Evolutionary conservation across 129 eudicot genomes (phyloP), one percentile per base, ranked within the genome.

Genomic region (Flaveria linearis): DNA sequence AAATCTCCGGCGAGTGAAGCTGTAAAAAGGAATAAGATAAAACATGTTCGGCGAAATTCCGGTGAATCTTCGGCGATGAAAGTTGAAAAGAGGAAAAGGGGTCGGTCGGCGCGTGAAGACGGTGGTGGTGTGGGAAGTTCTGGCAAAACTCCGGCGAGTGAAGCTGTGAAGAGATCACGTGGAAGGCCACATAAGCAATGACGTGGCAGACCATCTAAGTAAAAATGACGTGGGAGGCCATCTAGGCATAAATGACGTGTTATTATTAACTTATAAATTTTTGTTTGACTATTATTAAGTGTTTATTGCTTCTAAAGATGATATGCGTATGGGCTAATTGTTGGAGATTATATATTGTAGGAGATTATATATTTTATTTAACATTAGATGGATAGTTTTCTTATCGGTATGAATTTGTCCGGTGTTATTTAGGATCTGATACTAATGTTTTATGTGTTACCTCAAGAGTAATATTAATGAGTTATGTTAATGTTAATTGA

Each of bases 161-260:
- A 75, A 47, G 68, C 20, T 22, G 68, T 22, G 67, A 58, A 15
- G 69, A 43, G 78, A 42, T 8, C 10, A 42, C 60, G 17, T 61
- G 78, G 71, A 16, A 43, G 46, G 47, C 78, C 70, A 36, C 14
- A 3, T 73, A 57, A 73, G 57, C 75, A 4, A 0, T 1, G 2
- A 47, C 39, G 18, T 61, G 43, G 68, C 41, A 61, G 3, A 18
- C 43, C 18, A 62, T 42, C 18, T 28, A 62, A 17, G 68, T 9
- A 15, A 28, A 62, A 28, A 28, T 62, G 26, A 62, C 16, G n/a
- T 60, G 50, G 6, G 25, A 6, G 18, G 41, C 41, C 7, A 36
- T 4, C 7, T 36, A 4, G 41, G 41, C 5, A 36, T 4, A 36
- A 36, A 36, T 36, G 41, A 36, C 41, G 41, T 5, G 41, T 30